Evolutionary conservation across 441 rosid species (phyloP).

Genomic region (Omphalea diandra): DNA sequence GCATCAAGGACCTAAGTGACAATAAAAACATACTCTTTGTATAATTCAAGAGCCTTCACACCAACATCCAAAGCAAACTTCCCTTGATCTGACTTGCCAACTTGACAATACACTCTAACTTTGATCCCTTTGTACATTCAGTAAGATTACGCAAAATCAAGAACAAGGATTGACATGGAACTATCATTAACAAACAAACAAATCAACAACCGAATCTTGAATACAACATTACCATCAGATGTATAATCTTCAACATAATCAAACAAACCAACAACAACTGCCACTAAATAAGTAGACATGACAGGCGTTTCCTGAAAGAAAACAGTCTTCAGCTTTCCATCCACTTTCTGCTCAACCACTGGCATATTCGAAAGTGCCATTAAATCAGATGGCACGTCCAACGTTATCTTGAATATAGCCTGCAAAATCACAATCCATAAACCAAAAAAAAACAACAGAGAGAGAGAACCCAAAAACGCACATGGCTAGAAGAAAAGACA

Average conservation of each 20-base stretch:
- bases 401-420: conserved; percentile 39
- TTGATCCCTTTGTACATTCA: conserved; percentile 50
- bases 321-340: conserved; percentile 33
- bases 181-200: conserved; percentile 4
- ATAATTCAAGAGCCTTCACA: conserved; percentile 80
- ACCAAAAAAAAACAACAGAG: neutral
- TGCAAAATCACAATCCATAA: conserved; percentile 4
- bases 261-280: conserved; percentile 44
- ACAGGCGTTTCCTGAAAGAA: conserved; percentile 36
- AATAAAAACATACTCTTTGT: conserved; percentile 67
- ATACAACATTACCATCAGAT: conserved; percentile 27
- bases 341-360: conserved; percentile 29
- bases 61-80: conserved; percentile 87
- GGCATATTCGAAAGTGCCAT: conserved; percentile 47
- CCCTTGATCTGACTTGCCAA: conserved; percentile 88
- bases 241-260: conserved; percentile 37
- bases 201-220: conserved; percentile 4
- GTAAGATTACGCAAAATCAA: conserved; percentile 11
- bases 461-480: neutral
- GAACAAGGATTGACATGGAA: neutral
- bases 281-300: conserved; percentile 51
- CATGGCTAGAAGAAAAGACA: neutral
- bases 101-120: conserved; percentile 90
- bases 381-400: conserved; percentile 32
- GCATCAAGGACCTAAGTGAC: conserved; percentile 16